Evolutionary conservation across 192 early-diverging fungal genomes (phyloP).

Genomic region (Allomyces arbusculus): DNA sequence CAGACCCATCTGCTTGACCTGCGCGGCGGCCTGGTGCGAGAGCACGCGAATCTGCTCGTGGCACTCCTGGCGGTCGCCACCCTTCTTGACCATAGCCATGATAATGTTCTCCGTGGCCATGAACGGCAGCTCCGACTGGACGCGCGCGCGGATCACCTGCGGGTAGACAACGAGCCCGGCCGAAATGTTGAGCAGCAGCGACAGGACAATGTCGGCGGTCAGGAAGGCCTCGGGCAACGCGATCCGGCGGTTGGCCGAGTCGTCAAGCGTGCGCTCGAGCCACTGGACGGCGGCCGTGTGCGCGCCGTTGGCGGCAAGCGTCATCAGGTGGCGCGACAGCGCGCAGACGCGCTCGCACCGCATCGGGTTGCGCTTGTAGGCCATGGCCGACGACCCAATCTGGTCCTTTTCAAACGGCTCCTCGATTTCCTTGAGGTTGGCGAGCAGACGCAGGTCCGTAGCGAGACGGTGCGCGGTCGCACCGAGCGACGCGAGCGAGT

Average conservation of each 20-base stretch:
- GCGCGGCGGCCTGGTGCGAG: slow-evolving; percentile 70
- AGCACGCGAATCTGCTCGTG: slow-evolving; percentile 95
- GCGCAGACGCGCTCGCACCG: slow-evolving; percentile 92
- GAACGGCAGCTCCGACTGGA: slow-evolving; percentile 87
- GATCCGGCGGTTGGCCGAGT: slow-evolving; percentile 90
- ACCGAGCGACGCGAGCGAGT: slow-evolving; percentile 73
- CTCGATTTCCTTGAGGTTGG: slow-evolving; percentile 93
- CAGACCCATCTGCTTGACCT: slow-evolving; percentile 77
- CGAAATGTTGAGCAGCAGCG: slow-evolving; percentile 86
- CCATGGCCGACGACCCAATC: slow-evolving; percentile 96
- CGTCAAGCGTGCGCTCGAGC: slow-evolving; percentile 95
- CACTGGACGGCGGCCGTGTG: slow-evolving; percentile 85
- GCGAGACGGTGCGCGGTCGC: slow-evolving; percentile 93
- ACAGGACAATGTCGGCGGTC: slow-evolving; percentile 88
- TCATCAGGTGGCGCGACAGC: slow-evolving; percentile 83
- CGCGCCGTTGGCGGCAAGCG: slow-evolving; percentile 64
- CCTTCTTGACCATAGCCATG: slow-evolving; percentile 95
- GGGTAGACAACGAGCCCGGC: slow-evolving; percentile 96
- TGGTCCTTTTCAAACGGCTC: slow-evolving; percentile 99
- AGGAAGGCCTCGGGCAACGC: slow-evolving; percentile 90
- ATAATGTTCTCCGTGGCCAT: slow-evolving; percentile 99
- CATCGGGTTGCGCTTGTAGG: slow-evolving; percentile 99
- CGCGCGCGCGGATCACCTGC: slow-evolving; percentile 74
- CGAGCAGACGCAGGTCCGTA: slow-evolving; percentile 85
- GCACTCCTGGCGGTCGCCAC: slow-evolving; percentile 83